Evolutionary conservation across 306 rosid genomes (phyloP).

Genomic region (Psophocarpus tetragonolobus): DNA sequence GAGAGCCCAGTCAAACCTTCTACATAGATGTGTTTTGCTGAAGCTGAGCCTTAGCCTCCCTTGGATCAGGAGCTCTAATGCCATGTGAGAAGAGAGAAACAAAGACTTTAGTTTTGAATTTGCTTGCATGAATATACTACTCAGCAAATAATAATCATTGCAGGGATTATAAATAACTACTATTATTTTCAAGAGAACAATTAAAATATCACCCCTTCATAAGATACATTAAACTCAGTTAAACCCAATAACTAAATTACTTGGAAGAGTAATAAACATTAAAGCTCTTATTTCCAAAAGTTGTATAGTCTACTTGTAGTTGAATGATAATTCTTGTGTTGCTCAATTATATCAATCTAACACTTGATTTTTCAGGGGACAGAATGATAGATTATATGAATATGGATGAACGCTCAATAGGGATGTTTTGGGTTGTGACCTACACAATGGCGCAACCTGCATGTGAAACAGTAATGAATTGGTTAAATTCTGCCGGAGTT

Average conservation of each 20-base stretch:
- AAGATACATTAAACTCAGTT: background rate
- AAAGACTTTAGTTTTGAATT: background rate
- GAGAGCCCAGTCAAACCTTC: background rate
- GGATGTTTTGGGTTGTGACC: slow-evolving; percentile 99
- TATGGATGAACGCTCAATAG: slow-evolving; percentile 97
- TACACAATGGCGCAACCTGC: slow-evolving; percentile 99
- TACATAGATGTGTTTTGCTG: too few species aligned
- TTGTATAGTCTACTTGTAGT: too few species aligned
- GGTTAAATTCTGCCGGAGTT: slow-evolving; percentile 82
- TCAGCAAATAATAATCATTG: too few species aligned
- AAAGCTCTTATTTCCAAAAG: background rate
- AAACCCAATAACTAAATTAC: background rate
- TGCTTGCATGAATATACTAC: background rate
- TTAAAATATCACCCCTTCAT: background rate
- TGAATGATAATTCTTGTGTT: background rate
- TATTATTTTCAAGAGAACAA: background rate
- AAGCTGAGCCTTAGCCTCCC: background rate
- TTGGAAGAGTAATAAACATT: background rate
- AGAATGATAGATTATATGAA: slow-evolving; percentile 95
- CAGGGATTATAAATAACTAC: background rate
- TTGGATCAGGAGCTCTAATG: background rate
- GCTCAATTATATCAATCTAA: slow-evolving; percentile 5
- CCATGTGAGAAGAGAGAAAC: background rate
- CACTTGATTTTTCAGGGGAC: slow-evolving; percentile 64
- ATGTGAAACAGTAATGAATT: slow-evolving; percentile 84